Evolutionary conservation across 306 rosid genomes (phyloP), one percentile per base, ranked within the genome.

Genomic region (Vicia villosa): DNA sequence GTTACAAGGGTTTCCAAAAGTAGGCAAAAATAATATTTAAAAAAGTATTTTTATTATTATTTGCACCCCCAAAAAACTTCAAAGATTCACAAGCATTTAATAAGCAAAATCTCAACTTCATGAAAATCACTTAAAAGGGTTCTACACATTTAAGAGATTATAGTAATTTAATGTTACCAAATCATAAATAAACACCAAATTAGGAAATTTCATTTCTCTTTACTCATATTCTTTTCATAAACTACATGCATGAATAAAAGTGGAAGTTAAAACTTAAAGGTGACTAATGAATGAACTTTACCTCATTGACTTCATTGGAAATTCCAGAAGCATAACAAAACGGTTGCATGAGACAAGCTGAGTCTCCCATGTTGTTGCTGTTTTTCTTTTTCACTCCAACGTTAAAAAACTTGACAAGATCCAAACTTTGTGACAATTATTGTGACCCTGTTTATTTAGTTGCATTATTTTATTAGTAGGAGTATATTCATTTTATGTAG

Each of bases 341-440:
- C 32, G 99, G 97, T 46, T 85, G 97, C 95, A 94, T 81, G 85
- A 94, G 83, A 83, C 99, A 91, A 42, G 91, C 37, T 28, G 99
- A 86, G 74, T 94, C 99, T 41, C 88, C 97, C 99, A 94, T 94
- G 79, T 56, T 50, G 58, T 52, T 52, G 46, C 1, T 11, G 46
- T 41, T 15, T 21, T 11, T 21, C n/a, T 21, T 12, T 22, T 69
- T 62, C 55, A 8, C 69, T 36, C 51, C 73, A 51, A 21, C 41
- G 71, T 57, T 1, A 46, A 64, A n/a, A n/a, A 78, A 66, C 77
- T 70, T 46, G 80, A 62, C 55, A 83, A 83, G 72, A 75, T 80
- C 84, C 79, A 65, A 87, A 77, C 87, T 73, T 67, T 55, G 26
- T 66, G 52, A 74, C 81, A 63, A 61, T 59, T 74, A 64, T 66